Base-by-base conservation (phyloP, 495 filamentous ascomycete species). In the Lasiosphaeria ovina region DNA sequence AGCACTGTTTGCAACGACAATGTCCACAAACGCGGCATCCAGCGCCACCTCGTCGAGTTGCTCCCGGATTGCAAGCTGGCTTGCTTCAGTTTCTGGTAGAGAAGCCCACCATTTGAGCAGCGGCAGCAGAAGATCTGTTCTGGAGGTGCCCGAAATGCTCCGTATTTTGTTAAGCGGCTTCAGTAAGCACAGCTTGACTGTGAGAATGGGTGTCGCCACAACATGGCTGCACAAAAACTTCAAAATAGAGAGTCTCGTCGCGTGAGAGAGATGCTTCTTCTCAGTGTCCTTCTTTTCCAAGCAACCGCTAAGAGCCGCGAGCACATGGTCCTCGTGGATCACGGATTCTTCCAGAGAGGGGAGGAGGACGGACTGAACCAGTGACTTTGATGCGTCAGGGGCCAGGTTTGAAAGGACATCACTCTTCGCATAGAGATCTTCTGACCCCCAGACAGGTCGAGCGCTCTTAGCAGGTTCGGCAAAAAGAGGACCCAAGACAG, bases 321-420 rank as follows among this genome's bases (percentile, higher is more conserved):
- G 74, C 32, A 93, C 74, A 47, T 92, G 81, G 38, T 76, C 81
- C 5, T 82, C 73, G 68, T 97, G 92, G 17, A 96, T 75, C 9
- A 91, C 80, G 65, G 87, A 93, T 72, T 96, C 93, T 67, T 97
- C 92, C 16, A 97, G 67, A 5, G 77, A 82, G 3, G 89, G 87
- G 31, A 89, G 67, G 36, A 97, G 70, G 32, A 87, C 75, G 17
- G 80, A 82, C 16, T 81, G 74, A 7, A 96, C 62, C 10, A 97
- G 74, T 52, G 83, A 83, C 17, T 80, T 70, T 3, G 72, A 75
- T 49, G 87, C 83, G 14, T 83, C 79, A 3, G 64, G 61, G 36
- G 83, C 73, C n/a, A 96, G 76, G 81, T 83, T 87, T 34, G 74
- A 72, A 17, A 91, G 61, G 3, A 74, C 64, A 35, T 81, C 74